A percentile compares a stretch with the other conserved stretches of the same genome.
Evolutionary conservation across 208 protist genomes (phyloP).

Genomic region (Trypanosoma congolense): DNA sequence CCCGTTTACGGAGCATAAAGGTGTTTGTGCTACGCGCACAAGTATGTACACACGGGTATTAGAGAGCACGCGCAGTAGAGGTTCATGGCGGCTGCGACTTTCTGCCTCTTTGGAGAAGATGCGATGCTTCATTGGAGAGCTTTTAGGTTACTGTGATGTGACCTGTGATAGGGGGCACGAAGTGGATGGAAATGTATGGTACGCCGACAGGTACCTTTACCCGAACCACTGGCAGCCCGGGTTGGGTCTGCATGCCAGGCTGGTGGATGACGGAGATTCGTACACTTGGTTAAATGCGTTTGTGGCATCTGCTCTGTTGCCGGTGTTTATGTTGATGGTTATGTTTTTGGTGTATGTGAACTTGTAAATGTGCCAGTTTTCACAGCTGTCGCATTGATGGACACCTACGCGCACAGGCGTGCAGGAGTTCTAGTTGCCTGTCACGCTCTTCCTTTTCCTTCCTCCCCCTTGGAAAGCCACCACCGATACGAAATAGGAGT

Average conservation of each 20-base stretch:
- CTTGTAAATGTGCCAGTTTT: conserved; percentile 7
- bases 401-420: too few relatives aligned
- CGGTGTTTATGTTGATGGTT: conserved; percentile 13
- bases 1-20: too few relatives aligned
- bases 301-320: conserved; percentile 1
- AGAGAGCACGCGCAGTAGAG: background rate
- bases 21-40: too few relatives aligned
- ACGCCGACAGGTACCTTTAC: conserved; percentile 72
- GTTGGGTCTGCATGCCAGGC: conserved; percentile 13
- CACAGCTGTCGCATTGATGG: too few relatives aligned
- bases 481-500: too few relatives aligned
- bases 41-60: background rate
- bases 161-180: conserved; percentile 20
- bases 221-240: conserved; percentile 77
- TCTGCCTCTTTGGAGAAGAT: background rate
- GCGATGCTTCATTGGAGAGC: conserved; percentile 12
- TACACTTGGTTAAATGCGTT: conserved; percentile 17
- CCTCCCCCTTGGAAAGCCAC: too few relatives aligned
- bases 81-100: background rate
- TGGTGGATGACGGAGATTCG: conserved; percentile 21
- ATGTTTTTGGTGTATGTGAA: conserved; percentile 2
- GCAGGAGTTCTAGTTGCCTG: too few relatives aligned
- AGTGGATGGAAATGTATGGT: conserved; percentile 70
- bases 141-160: conserved; percentile 25
- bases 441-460: too few relatives aligned